A percentile compares a stretch with the other conserved stretches of the same genome.
Evolutionary conservation across 805 yeast species (phyloP).

Genomic region (Pichia eremophila): DNA sequence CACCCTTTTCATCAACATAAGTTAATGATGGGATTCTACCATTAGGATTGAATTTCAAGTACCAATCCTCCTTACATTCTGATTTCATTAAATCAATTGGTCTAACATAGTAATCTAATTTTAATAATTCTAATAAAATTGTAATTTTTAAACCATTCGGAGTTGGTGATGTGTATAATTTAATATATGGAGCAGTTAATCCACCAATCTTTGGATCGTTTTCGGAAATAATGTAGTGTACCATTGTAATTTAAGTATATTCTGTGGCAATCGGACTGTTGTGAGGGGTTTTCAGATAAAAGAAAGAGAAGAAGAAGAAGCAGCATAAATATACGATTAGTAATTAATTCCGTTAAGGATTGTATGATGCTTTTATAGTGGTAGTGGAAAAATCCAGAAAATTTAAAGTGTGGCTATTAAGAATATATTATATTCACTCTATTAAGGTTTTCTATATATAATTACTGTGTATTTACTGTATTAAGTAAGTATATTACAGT

Average conservation of each 20-base stretch:
- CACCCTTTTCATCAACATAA: conserved; percentile 32
- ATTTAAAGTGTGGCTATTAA: too few relatives aligned
- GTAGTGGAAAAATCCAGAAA: too few relatives aligned
- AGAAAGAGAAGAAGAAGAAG: neutral
- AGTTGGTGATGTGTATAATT: conserved; percentile 34
- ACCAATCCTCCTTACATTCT: conserved; percentile 51
- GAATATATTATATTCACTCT: too few relatives aligned
- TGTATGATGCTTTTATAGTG: too few relatives aligned
- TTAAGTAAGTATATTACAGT: too few relatives aligned
- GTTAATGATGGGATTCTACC: conserved; percentile 54
- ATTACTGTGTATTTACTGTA: too few relatives aligned
- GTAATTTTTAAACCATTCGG: conserved; percentile 39
- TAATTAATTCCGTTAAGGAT: too few relatives aligned
- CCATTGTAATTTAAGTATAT: conserved; percentile 14
- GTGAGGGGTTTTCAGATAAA: too few relatives aligned
- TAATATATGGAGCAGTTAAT: conserved; percentile 32
- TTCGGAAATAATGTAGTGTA: conserved; percentile 23
- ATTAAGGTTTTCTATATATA: too few relatives aligned
- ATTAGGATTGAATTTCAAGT: conserved; percentile 46
- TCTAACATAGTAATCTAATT: conserved; percentile 32
- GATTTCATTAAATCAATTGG: conserved; percentile 32
- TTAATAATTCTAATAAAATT: conserved; percentile 32
- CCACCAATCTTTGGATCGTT: conserved; percentile 27
- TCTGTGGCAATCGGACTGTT: too few relatives aligned
- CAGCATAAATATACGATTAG: neutral